These are phyloP conservation scores for Phyllosticta citriasiana DNA, from an alignment of 2,329 filamentous ascomycete genomes.

Conservation along the genomic window DNA sequence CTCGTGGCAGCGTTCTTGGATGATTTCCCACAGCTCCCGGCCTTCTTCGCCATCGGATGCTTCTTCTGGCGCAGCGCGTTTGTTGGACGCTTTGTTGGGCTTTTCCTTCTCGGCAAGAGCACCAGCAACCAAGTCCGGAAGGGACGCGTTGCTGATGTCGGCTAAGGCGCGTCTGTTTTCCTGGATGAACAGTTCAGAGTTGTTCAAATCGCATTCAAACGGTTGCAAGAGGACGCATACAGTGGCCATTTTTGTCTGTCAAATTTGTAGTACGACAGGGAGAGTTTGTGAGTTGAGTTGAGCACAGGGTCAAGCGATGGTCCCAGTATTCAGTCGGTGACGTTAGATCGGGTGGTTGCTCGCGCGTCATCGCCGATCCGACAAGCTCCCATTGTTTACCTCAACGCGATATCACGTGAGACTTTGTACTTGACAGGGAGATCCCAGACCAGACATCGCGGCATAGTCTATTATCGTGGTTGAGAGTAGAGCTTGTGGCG, in stretches of 20 bases:
- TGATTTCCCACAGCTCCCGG: neutral
- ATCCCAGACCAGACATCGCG: neutral
- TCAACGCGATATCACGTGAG: neutral
- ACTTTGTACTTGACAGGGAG: neutral
- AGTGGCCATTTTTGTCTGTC: neutral
- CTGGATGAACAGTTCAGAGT: neutral
- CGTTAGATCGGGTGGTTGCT: neutral
- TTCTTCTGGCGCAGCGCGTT: neutral
- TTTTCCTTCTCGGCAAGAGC: neutral
- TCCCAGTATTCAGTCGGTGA: neutral
- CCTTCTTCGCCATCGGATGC: neutral
- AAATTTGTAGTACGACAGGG: neutral
- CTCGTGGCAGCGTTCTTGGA: neutral
- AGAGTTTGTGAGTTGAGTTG: neutral
- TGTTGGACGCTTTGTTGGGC: neutral
- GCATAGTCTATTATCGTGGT: no score
- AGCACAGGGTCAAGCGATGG: neutral
- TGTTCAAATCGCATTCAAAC: neutral
- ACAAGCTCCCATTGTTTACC: neutral
- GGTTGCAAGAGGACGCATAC: neutral
- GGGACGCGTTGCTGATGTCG: neutral
- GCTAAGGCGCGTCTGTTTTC: neutral
- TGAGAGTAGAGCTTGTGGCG: neutral
- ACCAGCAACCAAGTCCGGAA: neutral
- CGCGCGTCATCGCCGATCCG: neutral